Base-by-base conservation (phyloP, 139 green algal species). In the Tetraselmis striata region DNA sequence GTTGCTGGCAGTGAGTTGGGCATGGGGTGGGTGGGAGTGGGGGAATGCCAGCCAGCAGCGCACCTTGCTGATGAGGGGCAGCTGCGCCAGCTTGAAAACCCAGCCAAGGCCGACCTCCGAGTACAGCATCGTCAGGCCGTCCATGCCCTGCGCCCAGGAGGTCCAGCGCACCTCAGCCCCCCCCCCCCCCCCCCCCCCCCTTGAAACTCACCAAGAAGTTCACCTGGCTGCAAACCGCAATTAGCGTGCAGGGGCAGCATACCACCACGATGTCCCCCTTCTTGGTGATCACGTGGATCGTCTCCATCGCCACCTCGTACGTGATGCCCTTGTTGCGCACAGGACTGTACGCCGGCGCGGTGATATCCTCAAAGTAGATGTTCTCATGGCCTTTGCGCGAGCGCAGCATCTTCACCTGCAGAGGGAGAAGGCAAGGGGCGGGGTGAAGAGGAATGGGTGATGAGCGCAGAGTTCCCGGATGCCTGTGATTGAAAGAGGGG, bases 331-430 rank as follows among this genome's bases (percentile, higher is more conserved):
- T 77, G 1, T 67, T 67, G 11, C 45, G 45, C 5, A 29, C 26
- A 0, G 84, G 32, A 28, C 77, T 31, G 84, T 81, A 87, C 0
- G 23, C n/a, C 2, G 76, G 59, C 32, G 30, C 27, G 1, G 80
- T 76, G 76, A 87, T 84, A 59, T 87, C 80, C 30, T 81, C 84
- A 80, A 84, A 87, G n/a, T 25, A 79, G 77, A 85, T 85, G 27
- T 82, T 59, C 58, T 85, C 82, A 29, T 32, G 23, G 5, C 82
- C 82, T 1, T 59, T 78, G 29, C 45, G 31, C 1, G 23, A 31
- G 23, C 58, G 26, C 28, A 85, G 82, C 76, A 79, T 75, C 5
- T 2, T 29, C 74, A 77, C 74, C 74, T 77, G 25, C 23, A 77
- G 74, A 29, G 23, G 58, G 58, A 23, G 58, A 74, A n/a, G 58